A percentile compares a stretch with the other conserved stretches of the same genome.
phyloP scores from a whole-genome alignment of 108 stramenopile species.

The Pinguiococcus pyrenoidosus region DNA sequence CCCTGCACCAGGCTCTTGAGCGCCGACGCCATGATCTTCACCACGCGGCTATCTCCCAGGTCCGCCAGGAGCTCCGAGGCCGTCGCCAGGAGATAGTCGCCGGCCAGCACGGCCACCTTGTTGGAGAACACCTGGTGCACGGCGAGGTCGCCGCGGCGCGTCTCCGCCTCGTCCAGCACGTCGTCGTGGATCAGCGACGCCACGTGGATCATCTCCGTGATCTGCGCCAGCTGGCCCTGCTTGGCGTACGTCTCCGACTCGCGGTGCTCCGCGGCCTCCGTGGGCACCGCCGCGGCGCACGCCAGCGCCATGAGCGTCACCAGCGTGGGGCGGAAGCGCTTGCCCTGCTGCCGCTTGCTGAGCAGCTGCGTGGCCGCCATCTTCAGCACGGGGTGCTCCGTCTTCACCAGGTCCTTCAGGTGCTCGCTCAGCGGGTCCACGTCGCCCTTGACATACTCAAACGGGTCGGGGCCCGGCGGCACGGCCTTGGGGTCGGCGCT shows the following conservation, averaged over 20 bases:
- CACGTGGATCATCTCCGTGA: slow-evolving; percentile 97
- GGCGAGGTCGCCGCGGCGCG: slow-evolving; percentile 78
- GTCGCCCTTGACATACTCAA: slow-evolving; percentile 45
- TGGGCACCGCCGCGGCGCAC: slow-evolving; percentile 55
- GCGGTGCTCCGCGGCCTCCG: slow-evolving; percentile 18
- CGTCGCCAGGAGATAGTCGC: slow-evolving; percentile 80
- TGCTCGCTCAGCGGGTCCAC: slow-evolving; percentile 78
- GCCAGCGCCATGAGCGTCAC: slow-evolving; percentile 74
- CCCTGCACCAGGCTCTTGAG: slow-evolving; percentile 85
- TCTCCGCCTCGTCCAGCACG: slow-evolving; percentile 90
- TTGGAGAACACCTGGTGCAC: slow-evolving; percentile 96
- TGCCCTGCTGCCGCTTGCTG: slow-evolving; percentile 89
- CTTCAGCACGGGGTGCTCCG: slow-evolving; percentile 87
- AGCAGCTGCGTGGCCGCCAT: slow-evolving; percentile 97
- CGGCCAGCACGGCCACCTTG: slow-evolving; percentile 96
- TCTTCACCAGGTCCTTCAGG: slow-evolving; percentile 85
- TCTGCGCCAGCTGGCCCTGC: slow-evolving; percentile 68
- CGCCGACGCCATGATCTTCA: slow-evolving; percentile 92
- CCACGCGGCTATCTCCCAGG: slow-evolving; percentile 78
- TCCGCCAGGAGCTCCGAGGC: slow-evolving; percentile 80
- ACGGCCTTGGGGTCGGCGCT: slow-evolving; percentile 8
- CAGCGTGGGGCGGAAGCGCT: slow-evolving; percentile 87
- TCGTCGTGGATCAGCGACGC: slow-evolving; percentile 92
- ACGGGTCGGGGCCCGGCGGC: slow-evolving; percentile 27
- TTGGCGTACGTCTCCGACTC: background rate